These are phyloP conservation scores for Starmerella kuoi DNA, from an alignment of 805 yeast species.

Conservation along the genomic window DNA sequence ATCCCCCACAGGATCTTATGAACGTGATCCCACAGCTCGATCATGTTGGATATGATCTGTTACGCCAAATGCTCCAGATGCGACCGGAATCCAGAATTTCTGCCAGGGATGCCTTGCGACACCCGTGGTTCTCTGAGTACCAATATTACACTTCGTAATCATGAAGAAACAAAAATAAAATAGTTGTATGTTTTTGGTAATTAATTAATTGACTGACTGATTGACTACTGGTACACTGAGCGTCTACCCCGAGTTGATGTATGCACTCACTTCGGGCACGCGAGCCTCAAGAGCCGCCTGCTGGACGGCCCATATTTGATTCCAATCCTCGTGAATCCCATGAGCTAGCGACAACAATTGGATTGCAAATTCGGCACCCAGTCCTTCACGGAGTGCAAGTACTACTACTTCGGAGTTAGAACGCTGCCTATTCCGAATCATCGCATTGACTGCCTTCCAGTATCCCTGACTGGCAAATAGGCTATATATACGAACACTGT, in stretches of 20 bases:
- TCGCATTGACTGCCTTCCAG: constrained; percentile 6
- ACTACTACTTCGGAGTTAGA: constrained; percentile 9
- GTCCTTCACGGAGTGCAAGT: too few species aligned
- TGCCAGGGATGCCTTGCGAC: constrained; percentile 43
- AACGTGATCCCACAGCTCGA: constrained; percentile 57
- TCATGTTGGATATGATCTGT: constrained; percentile 52
- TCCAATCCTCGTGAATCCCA: too few species aligned
- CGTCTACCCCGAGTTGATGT: neutral
- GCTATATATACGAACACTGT: constrained; percentile 10
- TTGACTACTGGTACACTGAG: neutral
- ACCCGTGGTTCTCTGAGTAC: constrained; percentile 72
- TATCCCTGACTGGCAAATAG: constrained; percentile 3
- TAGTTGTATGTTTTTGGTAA: neutral
- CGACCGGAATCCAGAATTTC: constrained; percentile 43
- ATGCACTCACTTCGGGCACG: too few species aligned
- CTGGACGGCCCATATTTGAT: too few species aligned
- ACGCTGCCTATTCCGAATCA: constrained; percentile 7
- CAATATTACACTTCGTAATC: constrained; percentile 8
- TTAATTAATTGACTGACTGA: too few species aligned
- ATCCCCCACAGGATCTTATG: constrained; percentile 77
- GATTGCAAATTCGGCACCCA: too few species aligned
- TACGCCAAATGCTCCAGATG: constrained; percentile 43
- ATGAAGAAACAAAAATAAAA: neutral
- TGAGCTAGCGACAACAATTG: too few species aligned
- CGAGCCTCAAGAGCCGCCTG: too few species aligned